Conservation (phyloP, 73 alveolate genomes). For the Loxodes magnus region DNA sequence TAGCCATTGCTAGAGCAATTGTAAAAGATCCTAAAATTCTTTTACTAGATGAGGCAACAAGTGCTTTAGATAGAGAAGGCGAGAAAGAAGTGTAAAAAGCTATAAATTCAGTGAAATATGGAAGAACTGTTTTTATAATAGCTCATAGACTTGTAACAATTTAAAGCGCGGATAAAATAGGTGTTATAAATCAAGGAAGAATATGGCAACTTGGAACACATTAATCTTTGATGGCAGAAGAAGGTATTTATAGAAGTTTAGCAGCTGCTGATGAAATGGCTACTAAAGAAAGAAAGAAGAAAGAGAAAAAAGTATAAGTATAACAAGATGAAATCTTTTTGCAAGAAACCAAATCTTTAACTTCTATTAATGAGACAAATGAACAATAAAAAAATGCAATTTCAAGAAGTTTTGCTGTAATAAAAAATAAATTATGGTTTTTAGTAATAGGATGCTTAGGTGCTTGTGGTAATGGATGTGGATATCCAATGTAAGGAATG, state of each 20-base stretch:
- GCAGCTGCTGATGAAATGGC: slow-evolving; percentile 9
- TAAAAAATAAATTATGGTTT: too few relatives aligned
- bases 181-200: slow-evolving; percentile 52
- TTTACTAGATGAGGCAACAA: slow-evolving; percentile 53
- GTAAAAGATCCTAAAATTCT: slow-evolving; percentile 47
- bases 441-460: too few relatives aligned
- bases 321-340: too few relatives aligned
- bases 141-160: slow-evolving; percentile 69
- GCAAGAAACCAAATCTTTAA: too few relatives aligned
- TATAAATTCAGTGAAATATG: slow-evolving; percentile 27
- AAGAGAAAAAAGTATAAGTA: too few relatives aligned
- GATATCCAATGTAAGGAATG: too few relatives aligned
- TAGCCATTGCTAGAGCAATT: slow-evolving; percentile 68
- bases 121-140: slow-evolving; percentile 43
- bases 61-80: slow-evolving; percentile 53
- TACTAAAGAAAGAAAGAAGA: background rate
- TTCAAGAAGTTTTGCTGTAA: too few relatives aligned
- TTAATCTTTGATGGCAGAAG: slow-evolving; percentile 31
- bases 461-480: too few relatives aligned
- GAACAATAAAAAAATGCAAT: too few relatives aligned
- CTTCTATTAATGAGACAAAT: too few relatives aligned
- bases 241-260: slow-evolving; percentile 40
- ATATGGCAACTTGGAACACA: slow-evolving; percentile 55
- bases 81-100: slow-evolving; percentile 35
- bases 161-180: slow-evolving; percentile 50